Evolutionary conservation across 805 yeast species (phyloP).

Genomic region (Ogataea dorogensis): DNA sequence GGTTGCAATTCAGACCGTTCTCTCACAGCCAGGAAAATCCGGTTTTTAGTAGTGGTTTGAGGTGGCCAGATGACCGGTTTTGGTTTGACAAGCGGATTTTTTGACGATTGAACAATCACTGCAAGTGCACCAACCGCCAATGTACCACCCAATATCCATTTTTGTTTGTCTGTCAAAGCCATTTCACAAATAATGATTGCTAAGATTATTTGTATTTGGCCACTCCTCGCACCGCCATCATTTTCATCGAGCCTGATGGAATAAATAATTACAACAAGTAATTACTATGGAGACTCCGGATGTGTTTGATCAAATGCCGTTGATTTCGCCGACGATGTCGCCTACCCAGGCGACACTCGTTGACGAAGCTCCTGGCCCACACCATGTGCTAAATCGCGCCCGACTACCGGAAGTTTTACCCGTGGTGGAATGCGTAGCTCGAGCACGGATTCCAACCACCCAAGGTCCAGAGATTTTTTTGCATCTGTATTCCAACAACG

Average conservation of each 20-base stretch:
- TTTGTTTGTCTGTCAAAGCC: slow-evolving; percentile 29
- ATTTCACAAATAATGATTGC: slow-evolving; percentile 8
- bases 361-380: slow-evolving; percentile 8
- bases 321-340: slow-evolving; percentile 41
- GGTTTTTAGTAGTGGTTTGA: slow-evolving; percentile 29
- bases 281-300: slow-evolving; percentile 19
- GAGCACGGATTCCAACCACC: slow-evolving; percentile 96
- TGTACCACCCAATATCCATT: slow-evolving; percentile 32
- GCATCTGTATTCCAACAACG: slow-evolving; percentile 81
- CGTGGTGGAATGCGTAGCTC: slow-evolving; percentile 77
- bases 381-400: slow-evolving; percentile 30
- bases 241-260: too few species aligned
- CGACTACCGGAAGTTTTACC: slow-evolving; percentile 62
- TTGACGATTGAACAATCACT: slow-evolving; percentile 27
- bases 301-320: slow-evolving; percentile 36
- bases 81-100: slow-evolving; percentile 30
- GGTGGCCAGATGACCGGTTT: slow-evolving; percentile 39
- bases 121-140: slow-evolving; percentile 27
- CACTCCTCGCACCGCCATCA: slow-evolving; percentile 5
- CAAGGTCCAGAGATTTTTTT: slow-evolving; percentile 91
- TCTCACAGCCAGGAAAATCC: slow-evolving; percentile 53
- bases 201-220: slow-evolving; percentile 1
- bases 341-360: slow-evolving; percentile 24
- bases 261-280: too few species aligned
- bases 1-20: slow-evolving; percentile 59